These are phyloP conservation scores for Agroathelia rolfsii DNA, from an alignment of 1,284 basidiomycete genomes.

Conservation along the genomic window DNA sequence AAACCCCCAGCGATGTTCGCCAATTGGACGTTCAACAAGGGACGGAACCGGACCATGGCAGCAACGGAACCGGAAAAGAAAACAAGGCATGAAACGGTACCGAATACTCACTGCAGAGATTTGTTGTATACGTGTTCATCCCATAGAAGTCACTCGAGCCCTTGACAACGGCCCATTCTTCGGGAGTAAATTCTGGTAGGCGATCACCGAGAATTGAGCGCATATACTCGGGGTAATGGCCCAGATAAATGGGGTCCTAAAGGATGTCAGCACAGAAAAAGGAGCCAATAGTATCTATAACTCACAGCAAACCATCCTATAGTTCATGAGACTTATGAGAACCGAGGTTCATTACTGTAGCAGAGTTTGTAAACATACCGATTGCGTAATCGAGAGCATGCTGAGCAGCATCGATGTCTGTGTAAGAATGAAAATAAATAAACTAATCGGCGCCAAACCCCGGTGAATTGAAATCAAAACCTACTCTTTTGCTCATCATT, in stretches of 20 bases:
- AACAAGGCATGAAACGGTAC: too few relatives aligned
- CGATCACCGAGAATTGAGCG: constrained; percentile 50
- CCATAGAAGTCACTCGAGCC: constrained; percentile 67
- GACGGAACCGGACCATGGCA: constrained; percentile 14
- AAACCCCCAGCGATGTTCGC: too few relatives aligned
- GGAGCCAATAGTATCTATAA: constrained; percentile 6
- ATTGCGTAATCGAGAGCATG: constrained; percentile 56
- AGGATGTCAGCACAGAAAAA: constrained; percentile 10
- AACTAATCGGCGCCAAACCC: neutral
- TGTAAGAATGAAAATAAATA: constrained; percentile 1
- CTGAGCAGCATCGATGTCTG: constrained; percentile 57
- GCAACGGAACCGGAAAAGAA: constrained; percentile 8
- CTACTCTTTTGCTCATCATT: constrained; percentile 55
- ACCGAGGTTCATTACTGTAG: too few relatives aligned
- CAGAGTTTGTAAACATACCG: constrained; percentile 31
- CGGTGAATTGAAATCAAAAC: constrained; percentile 18
- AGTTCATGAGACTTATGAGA: constrained; percentile 7
- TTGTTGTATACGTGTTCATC: constrained; percentile 67
- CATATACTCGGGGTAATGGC: constrained; percentile 59
- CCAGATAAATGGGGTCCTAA: constrained; percentile 66
- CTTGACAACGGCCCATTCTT: constrained; percentile 52
- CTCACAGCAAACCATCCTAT: constrained; percentile 54
- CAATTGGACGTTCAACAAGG: too few relatives aligned
- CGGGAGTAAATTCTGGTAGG: constrained; percentile 54
- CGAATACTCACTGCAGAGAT: constrained; percentile 47